Percentiles rank a stretch among this genome's conserved stretches.
Evolutionary conservation across 306 rosid species (phyloP).

Genomic region (Cicer pinnatifidum): DNA sequence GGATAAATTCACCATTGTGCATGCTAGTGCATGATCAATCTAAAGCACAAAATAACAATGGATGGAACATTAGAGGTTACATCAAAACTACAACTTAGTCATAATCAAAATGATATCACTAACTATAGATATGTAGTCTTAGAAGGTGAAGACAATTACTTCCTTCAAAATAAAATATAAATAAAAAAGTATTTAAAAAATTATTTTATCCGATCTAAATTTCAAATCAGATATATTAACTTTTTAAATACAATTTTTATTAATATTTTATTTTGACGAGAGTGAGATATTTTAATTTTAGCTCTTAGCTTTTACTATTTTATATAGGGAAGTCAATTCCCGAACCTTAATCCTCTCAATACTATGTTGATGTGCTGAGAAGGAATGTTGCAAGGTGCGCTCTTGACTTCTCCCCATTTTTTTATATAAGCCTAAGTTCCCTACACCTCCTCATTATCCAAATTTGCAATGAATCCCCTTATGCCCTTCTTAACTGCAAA

Average conservation of each 20-base stretch:
- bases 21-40: slow-evolving; percentile 26
- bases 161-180: too few relatives aligned
- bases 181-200: too few relatives aligned
- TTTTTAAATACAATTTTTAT: too few relatives aligned
- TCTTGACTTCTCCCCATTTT: slow-evolving; percentile 84
- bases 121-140: slow-evolving; percentile 36
- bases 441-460: slow-evolving; percentile 36
- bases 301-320: slow-evolving; percentile 43
- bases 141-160: slow-evolving; percentile 45
- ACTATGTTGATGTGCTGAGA: slow-evolving; percentile 37
- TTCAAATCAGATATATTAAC: too few relatives aligned
- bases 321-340: slow-evolving; percentile 89
- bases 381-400: slow-evolving; percentile 82
- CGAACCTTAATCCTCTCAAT: slow-evolving; percentile 82
- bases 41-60: slow-evolving; percentile 42
- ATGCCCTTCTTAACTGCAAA: slow-evolving; percentile 52
- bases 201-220: too few relatives aligned
- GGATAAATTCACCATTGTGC: slow-evolving; percentile 16
- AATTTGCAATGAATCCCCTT: slow-evolving; percentile 41
- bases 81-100: slow-evolving; percentile 50
- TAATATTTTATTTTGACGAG: too few relatives aligned
- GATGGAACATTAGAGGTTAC: slow-evolving; percentile 44
- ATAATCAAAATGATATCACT: slow-evolving; percentile 38
- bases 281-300: slow-evolving; percentile 42
- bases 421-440: slow-evolving; percentile 50